Percentiles rank a stretch among this genome's conserved stretches.
These are phyloP conservation scores for Tetragonia tetragonoides DNA, from an alignment of 148 eudicot species.

Conservation along the genomic window DNA sequence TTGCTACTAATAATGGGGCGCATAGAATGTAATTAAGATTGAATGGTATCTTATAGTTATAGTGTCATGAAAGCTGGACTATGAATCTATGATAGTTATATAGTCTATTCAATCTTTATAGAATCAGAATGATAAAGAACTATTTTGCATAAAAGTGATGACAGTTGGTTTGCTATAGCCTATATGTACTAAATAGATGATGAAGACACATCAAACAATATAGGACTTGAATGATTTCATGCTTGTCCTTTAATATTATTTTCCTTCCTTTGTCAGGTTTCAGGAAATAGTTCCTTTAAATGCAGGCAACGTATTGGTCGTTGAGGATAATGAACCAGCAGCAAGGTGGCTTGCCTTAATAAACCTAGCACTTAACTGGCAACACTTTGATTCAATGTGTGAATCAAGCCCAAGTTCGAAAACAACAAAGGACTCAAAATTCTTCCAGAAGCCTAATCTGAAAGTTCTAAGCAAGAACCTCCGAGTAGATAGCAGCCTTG, in stretches of 20 bases:
- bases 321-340: slow-evolving; percentile 88
- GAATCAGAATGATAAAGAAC: too few species aligned
- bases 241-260: neutral
- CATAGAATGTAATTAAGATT: too few species aligned
- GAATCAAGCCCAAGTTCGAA: slow-evolving; percentile 40
- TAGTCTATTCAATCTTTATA: too few species aligned
- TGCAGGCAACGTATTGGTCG: slow-evolving; percentile 78
- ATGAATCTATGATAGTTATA: too few species aligned
- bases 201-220: neutral
- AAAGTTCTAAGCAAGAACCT: slow-evolving; percentile 57
- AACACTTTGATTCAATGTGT: slow-evolving; percentile 32
- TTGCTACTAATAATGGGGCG: too few species aligned
- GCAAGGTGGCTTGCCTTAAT: slow-evolving; percentile 82
- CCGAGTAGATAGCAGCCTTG: slow-evolving; percentile 49
- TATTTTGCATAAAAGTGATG: too few species aligned
- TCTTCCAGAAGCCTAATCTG: slow-evolving; percentile 57
- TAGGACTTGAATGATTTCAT: neutral
- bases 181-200: neutral
- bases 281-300: slow-evolving; percentile 92
- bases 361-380: slow-evolving; percentile 68
- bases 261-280: slow-evolving; percentile 46
- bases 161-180: too few species aligned
- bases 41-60: too few species aligned
- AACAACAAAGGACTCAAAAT: slow-evolving; percentile 43
- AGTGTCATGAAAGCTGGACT: too few species aligned